Base-by-base conservation (phyloP, 192 early-diverging fungal genomes). In the Glomus cerebriforme region DNA sequence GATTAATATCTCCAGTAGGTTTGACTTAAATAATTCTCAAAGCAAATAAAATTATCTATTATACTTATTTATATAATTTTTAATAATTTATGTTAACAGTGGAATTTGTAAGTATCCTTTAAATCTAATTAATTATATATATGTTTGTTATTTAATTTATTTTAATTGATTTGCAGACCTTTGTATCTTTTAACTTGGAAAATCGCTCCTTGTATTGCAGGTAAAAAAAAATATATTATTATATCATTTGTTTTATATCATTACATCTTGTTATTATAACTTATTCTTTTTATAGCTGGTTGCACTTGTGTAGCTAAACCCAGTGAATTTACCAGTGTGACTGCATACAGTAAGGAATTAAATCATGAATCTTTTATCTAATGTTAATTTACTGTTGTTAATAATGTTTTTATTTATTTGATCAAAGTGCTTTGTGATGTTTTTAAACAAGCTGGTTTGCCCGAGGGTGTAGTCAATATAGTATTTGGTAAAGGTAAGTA, bases 251-350 rank as follows among this genome's bases (percentile, higher is more conserved):
- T 17, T 6, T 24, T 5, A 17, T 0, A 9, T 60, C n/a, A 75
- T 35, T 5, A 1, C 0, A 7, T 54, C 9, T 29, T 37, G 63
- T 45, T 27, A 64, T 15, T 29, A 29, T 29, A 29, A 54, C 24
- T n/a, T n/a, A 64, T 73, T 65, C 39, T 31, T 22, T n/a, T 79
- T 83, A 75, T 82, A 66, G 88, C 84, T 9, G 93, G 94, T 27
- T 92, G 89, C 84, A 93, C 93, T 7, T 88, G 86, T 59, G 88
- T 94, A 12, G 86, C 90, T 77, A 95, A 95, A 82, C 93, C 93
- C 1, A 86, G 84, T 47, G 92, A 93, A 82, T 83, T 91, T 32
- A 90, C 86, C 31, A 87, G 86, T 65, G 65, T 87, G 35, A 90
- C 89, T 6, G 80, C 87, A 1, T 87, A 85, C 62, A 67, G 79